Evolutionary conservation across 345 rosid species (phyloP).

Genomic region (Excoecaria agallocha): DNA sequence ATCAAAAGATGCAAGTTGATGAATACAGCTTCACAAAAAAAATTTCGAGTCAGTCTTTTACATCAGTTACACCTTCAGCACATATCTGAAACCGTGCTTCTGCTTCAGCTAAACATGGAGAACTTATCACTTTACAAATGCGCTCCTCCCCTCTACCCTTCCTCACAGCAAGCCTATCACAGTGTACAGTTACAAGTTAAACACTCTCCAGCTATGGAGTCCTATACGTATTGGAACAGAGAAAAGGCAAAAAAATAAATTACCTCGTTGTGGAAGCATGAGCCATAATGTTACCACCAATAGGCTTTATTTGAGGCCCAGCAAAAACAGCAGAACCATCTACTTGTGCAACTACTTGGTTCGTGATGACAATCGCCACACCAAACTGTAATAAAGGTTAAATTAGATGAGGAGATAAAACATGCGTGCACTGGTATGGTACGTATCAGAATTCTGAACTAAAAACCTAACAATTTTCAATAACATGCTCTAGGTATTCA

Average conservation of each 20-base stretch:
- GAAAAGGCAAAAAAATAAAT: not conserved
- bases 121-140: conserved; percentile 94
- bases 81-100: conserved; percentile 92
- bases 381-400: conserved; percentile 58
- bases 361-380: conserved; percentile 89
- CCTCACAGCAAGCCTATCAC: conserved; percentile 68
- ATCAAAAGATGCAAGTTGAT: not conserved
- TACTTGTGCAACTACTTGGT: conserved; percentile 98
- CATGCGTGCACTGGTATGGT: too few relatives aligned
- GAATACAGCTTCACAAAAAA: conserved; percentile 2
- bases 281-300: conserved; percentile 97
- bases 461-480: not conserved
- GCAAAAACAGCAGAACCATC: conserved; percentile 94
- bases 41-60: conserved; percentile 42
- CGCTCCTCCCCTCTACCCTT: conserved; percentile 97
- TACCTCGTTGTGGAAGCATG: conserved; percentile 99
- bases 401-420: not conserved
- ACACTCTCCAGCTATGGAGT: not conserved
- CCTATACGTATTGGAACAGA: not conserved
- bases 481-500: not conserved
- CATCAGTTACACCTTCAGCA: conserved; percentile 80
- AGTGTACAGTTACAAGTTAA: not conserved
- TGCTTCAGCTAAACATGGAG: conserved; percentile 89
- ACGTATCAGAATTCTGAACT: not conserved
- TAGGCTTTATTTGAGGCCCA: conserved; percentile 97